Base-by-base conservation (phyloP, 2,329 filamentous ascomycete species). In the Aschersonia sp. region DNA sequence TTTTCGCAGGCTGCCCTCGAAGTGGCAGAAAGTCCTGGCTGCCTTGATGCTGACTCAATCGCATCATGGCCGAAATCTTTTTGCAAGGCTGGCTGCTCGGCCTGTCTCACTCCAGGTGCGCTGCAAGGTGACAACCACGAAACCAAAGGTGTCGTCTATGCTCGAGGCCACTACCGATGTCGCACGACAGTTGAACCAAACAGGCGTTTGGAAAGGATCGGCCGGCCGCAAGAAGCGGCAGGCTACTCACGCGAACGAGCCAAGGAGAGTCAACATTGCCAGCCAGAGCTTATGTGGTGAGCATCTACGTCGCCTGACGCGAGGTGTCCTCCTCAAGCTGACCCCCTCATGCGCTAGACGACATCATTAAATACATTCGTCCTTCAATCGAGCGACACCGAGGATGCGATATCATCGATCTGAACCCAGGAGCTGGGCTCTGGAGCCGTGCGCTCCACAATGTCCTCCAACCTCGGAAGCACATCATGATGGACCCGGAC, bases 371-470 rank as follows among this genome's bases (percentile, higher is more conserved):
- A 6, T 85, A 85, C 50, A 66, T 94, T n/a, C 77, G 75, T 2
- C 73, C 76, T 1, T 79, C 79, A 3, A 72, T 97, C 14, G 67
- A 77, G 35, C 75, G 78, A 43, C 82, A 92, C 62, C 68, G 71
- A 45, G 85, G 86, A 47, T 88, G 89, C 64, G 88, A 94, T 56
- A 74, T 97, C 43, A 69, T 98, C 56, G 90, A 97, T 59, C 69
- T 95, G 48, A 87, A 89, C 61, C 90, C 90, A 0, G 88, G 88
- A 11, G 68, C 68, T 1, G 87, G 88, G 7, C 47, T 94, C 2
- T 92, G 84, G 78, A 94, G 89, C 35, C 69, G 70, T 31, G 85
- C 83, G 56, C 69, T 97, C 1, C 80, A 95, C 59, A 72, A 86
- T 0, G 67, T 75, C 43, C 70, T 98, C 6, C 67, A 87, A 56